Evolutionary conservation across 352 stramenopile genomes (phyloP).

Genomic region (Globisporangium splendens): DNA sequence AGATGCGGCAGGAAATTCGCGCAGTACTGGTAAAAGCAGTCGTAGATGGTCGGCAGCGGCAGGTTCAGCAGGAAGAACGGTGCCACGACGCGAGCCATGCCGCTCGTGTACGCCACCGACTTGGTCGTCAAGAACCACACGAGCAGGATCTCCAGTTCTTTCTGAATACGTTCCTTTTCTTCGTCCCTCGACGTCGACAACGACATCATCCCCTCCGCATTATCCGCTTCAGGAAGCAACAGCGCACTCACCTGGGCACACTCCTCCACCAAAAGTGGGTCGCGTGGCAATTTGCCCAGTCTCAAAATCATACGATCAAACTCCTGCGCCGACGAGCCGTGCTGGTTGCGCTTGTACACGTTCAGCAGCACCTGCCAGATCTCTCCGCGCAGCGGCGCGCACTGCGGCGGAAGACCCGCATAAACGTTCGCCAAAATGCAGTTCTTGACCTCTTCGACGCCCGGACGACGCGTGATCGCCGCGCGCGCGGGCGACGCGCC

Average conservation of each 20-base stretch:
- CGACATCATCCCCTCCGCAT: no score
- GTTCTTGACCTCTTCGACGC: conserved; percentile 65
- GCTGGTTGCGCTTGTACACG: conserved; percentile 77
- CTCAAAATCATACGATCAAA: conserved; percentile 70
- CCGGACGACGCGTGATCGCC: conserved; percentile 63
- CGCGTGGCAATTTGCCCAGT: conserved; percentile 57
- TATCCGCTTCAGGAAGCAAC: conserved; percentile 15
- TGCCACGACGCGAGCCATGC: conserved; percentile 74
- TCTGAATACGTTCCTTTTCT: conserved; percentile 35
- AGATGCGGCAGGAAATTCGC: conserved; percentile 70
- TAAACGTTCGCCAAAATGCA: conserved; percentile 49
- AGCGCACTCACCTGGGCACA: conserved; percentile 42
- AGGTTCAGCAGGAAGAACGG: conserved; percentile 72
- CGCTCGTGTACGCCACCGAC: conserved; percentile 62
- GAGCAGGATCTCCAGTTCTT: conserved; percentile 68
- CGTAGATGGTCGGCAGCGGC: conserved; percentile 73
- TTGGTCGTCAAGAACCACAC: conserved; percentile 84
- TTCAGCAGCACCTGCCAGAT: conserved; percentile 84
- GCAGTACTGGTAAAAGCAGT: conserved; percentile 86
- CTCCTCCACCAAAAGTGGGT: conserved; percentile 58
- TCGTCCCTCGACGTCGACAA: background rate
- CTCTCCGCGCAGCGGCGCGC: conserved; percentile 48
- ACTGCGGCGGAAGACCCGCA: conserved; percentile 47
- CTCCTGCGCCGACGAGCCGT: conserved; percentile 61
- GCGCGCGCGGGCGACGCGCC: conserved; percentile 24